Evolutionary conservation across 169 alveolate genomes (phyloP).

Genomic region (Babesia ovata): DNA sequence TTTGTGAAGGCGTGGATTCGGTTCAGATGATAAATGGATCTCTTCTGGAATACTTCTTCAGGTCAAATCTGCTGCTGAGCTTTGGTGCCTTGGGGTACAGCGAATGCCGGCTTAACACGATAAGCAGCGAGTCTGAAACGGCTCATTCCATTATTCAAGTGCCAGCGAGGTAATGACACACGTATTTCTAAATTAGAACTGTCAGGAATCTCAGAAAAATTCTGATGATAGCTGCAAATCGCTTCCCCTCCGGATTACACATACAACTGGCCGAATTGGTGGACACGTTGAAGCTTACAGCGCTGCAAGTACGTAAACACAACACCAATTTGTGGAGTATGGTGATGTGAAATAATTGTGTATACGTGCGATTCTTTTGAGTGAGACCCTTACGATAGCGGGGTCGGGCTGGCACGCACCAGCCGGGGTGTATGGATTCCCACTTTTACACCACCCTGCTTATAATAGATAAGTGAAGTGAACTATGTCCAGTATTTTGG

Average conservation of each 20-base stretch:
- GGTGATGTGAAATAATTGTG: not conserved
- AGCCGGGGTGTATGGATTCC: too few species aligned
- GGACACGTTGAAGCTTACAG: not conserved
- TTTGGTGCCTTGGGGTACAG: constrained; percentile 59
- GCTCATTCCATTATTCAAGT: constrained; percentile 20
- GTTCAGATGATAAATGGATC: not conserved
- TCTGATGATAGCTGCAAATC: constrained; percentile 30
- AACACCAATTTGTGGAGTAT: constrained; percentile 15
- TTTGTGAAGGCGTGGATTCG: not conserved
- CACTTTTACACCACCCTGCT: too few species aligned
- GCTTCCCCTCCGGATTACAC: constrained; percentile 39
- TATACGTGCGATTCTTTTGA: not conserved
- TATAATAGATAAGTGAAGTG: too few species aligned
- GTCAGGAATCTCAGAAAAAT: constrained; percentile 37
- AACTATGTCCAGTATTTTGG: too few species aligned
- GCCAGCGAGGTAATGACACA: constrained; percentile 3
- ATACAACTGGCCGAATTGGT: constrained; percentile 27
- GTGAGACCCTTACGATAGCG: too few species aligned
- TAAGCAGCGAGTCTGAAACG: not conserved
- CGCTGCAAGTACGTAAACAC: constrained; percentile 4
- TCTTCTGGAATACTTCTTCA: constrained; percentile 27
- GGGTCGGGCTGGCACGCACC: too few species aligned
- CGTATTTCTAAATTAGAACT: not conserved
- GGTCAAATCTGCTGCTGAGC: constrained; percentile 22
- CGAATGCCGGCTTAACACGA: constrained; percentile 35